phyloP scores from a whole-genome alignment of 345 rosid genomes.

The Dimocarpus longan region DNA sequence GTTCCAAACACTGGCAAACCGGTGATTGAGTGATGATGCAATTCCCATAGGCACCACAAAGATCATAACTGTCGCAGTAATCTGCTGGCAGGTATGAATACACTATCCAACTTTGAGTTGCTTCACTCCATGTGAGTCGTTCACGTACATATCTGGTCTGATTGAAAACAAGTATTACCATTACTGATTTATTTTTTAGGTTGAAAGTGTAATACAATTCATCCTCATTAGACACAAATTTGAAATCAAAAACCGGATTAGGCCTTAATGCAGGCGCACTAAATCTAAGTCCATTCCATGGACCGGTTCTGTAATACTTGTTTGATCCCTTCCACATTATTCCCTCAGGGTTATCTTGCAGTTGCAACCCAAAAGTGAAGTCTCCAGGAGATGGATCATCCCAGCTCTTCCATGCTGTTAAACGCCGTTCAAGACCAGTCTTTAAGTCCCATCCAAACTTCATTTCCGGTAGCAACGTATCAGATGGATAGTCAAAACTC shows the following conservation, averaged over 20 bases:
- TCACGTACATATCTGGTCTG: slow-evolving; percentile 25
- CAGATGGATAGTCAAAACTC: slow-evolving; percentile 52
- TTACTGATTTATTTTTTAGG: slow-evolving; percentile 20
- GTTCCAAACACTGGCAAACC: too few species aligned
- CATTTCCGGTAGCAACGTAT: slow-evolving; percentile 48
- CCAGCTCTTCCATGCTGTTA: slow-evolving; percentile 46
- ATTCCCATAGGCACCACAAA: too few species aligned
- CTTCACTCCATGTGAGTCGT: slow-evolving; percentile 43
- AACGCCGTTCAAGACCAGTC: slow-evolving; percentile 23
- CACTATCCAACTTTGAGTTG: too few species aligned
- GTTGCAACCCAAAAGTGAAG: slow-evolving; percentile 30
- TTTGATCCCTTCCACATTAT: slow-evolving; percentile 25
- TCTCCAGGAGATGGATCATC: slow-evolving; percentile 45
- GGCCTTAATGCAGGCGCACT: slow-evolving; percentile 19
- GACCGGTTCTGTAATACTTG: slow-evolving; percentile 34
- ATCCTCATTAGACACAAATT: slow-evolving; percentile 25
- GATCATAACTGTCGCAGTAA: too few species aligned
- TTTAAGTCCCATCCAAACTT: slow-evolving; percentile 47
- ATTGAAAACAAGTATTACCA: slow-evolving; percentile 34
- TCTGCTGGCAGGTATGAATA: too few species aligned
- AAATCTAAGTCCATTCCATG: slow-evolving; percentile 52
- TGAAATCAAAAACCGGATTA: slow-evolving; percentile 25
- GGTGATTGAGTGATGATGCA: too few species aligned
- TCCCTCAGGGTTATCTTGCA: slow-evolving; percentile 36
- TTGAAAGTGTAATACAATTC: slow-evolving; percentile 34